Conservation (phyloP, 1,284 basidiomycete species). For the Phellopilus nigrolimitatus region DNA sequence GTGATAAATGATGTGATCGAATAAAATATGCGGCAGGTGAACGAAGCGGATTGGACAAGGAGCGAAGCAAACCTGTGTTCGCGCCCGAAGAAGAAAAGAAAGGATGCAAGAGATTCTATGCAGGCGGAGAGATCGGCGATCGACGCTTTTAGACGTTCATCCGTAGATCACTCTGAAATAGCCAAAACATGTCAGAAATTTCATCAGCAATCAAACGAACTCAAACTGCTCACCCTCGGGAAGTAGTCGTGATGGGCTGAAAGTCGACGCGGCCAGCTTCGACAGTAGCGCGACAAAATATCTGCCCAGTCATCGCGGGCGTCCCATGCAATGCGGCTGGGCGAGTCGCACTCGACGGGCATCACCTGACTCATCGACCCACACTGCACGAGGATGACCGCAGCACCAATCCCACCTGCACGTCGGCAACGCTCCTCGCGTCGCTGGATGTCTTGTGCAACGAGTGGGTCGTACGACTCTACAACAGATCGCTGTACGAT, state of each 20-base stretch:
- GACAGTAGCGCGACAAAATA: constrained; percentile 63
- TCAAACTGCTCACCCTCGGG: constrained; percentile 53
- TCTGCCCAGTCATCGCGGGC: constrained; percentile 62
- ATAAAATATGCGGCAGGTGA: constrained; percentile 6
- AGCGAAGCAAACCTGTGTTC: background rate
- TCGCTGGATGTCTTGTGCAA: constrained; percentile 65
- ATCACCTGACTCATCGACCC: constrained; percentile 70
- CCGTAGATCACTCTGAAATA: constrained; percentile 35
- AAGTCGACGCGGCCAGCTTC: constrained; percentile 71
- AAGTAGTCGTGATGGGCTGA: constrained; percentile 69
- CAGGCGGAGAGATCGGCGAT: constrained; percentile 1
- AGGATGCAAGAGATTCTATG: background rate
- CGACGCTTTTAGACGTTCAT: constrained; percentile 23
- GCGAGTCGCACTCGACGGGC: constrained; percentile 77
- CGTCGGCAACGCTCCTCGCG: constrained; percentile 72
- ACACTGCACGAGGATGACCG: constrained; percentile 70
- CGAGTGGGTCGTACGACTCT: constrained; percentile 59
- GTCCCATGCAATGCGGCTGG: constrained; percentile 69
- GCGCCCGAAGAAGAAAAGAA: background rate
- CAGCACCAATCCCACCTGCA: constrained; percentile 65
- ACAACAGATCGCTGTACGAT: constrained; percentile 66
- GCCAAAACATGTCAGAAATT: constrained; percentile 13
- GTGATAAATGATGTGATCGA: constrained; percentile 2
- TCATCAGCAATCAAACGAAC: background rate
- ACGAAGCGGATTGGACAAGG: background rate